Percentiles rank a stretch among this genome's conserved stretches.
Conservation (phyloP, 805 yeast species). For the Suhomyces tanzawaensis region DNA sequence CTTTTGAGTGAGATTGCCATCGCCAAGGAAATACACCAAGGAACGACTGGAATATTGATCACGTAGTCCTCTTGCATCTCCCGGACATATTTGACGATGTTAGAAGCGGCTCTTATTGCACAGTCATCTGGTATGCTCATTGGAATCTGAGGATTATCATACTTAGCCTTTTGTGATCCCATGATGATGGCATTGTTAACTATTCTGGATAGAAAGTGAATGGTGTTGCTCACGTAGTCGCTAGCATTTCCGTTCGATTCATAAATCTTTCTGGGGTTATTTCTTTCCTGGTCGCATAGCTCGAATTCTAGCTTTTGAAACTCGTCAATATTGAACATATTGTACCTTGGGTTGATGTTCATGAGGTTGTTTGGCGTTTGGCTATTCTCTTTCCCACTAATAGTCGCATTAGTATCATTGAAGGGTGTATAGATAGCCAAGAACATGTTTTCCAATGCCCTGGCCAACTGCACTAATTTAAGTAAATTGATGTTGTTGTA, state of each 20-base stretch:
- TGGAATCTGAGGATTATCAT: slow-evolving; percentile 21
- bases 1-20: slow-evolving; percentile 25
- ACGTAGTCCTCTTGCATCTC: slow-evolving; percentile 17
- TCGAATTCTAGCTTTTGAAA: slow-evolving; percentile 26
- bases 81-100: slow-evolving; percentile 24
- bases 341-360: slow-evolving; percentile 11
- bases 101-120: slow-evolving; percentile 22
- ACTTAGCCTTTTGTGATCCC: slow-evolving; percentile 25
- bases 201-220: slow-evolving; percentile 27
- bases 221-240: slow-evolving; percentile 16
- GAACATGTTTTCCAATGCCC: slow-evolving; percentile 25
- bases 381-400: neutral
- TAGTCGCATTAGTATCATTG: slow-evolving; percentile 4
- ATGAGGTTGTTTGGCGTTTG: neutral
- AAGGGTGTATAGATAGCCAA: slow-evolving; percentile 23
- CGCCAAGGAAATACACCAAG: slow-evolving; percentile 26
- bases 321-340: slow-evolving; percentile 23
- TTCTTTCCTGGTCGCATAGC: slow-evolving; percentile 20
- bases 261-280: slow-evolving; percentile 2
- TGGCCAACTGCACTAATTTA: slow-evolving; percentile 26
- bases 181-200: slow-evolving; percentile 26
- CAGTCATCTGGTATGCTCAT: slow-evolving; percentile 22
- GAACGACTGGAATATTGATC: slow-evolving; percentile 25
- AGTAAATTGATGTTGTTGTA: slow-evolving; percentile 22
- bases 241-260: slow-evolving; percentile 1